Evolutionary conservation across 148 eudicot genomes (phyloP).

Genomic region (Chenopodium berlandieri): DNA sequence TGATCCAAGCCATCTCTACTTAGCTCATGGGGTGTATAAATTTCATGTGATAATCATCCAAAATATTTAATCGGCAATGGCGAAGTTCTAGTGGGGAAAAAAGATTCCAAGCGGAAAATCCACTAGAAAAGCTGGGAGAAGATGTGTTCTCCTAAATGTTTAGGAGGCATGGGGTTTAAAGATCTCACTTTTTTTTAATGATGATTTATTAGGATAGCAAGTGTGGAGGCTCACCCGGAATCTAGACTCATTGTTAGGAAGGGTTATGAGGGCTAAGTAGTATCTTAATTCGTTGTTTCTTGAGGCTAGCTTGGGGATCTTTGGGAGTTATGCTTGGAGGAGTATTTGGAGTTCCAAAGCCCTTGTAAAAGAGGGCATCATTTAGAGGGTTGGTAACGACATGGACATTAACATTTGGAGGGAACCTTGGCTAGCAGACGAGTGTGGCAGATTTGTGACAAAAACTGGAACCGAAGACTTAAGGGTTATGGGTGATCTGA

Average conservation of each 20-base stretch:
- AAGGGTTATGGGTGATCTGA: not conserved
- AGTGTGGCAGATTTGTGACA: not conserved
- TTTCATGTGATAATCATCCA: too few relatives aligned
- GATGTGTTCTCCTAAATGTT: not conserved
- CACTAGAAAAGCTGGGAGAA: not conserved
- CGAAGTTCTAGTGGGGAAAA: not conserved
- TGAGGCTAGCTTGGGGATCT: not conserved
- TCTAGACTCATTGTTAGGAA: not conserved
- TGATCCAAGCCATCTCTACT: not conserved
- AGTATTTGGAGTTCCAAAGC: not conserved
- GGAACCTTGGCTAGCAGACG: not conserved
- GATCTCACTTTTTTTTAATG: not conserved
- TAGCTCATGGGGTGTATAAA: not conserved
- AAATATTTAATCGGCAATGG: not conserved
- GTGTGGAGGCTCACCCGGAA: not conserved
- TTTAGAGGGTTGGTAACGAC: not conserved
- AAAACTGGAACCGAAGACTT: not conserved
- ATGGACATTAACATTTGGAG: not conserved
- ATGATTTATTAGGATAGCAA: not conserved
- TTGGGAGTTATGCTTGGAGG: not conserved
- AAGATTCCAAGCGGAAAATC: too few relatives aligned
- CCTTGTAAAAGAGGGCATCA: not conserved
- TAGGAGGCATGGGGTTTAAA: not conserved
- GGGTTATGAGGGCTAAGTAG: not conserved
- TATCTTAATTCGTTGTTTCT: not conserved